Evolutionary conservation across 257 asterid genomes (phyloP).

Genomic region (Petunia secreta): DNA sequence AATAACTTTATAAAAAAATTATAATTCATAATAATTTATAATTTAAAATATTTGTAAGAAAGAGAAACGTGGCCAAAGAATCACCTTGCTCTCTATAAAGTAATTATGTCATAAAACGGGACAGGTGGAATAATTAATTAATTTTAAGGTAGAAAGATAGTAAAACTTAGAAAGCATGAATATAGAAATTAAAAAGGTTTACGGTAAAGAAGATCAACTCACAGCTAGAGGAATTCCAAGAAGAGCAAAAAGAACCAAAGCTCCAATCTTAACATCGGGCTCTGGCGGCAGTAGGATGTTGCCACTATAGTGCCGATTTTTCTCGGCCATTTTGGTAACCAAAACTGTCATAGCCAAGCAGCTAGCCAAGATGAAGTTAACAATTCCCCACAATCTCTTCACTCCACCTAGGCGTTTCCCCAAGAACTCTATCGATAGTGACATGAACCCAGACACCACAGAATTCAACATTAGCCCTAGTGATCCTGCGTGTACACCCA

Average conservation of each 20-base stretch:
- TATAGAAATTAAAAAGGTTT: too few relatives aligned
- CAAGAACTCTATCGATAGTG: slow-evolving; percentile 52
- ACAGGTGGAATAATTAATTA: too few relatives aligned
- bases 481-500: slow-evolving; percentile 87
- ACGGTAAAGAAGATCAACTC: slow-evolving; percentile 27
- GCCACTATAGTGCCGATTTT: slow-evolving; percentile 37
- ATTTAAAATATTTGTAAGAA: too few relatives aligned
- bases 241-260: slow-evolving; percentile 64
- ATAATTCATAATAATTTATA: too few relatives aligned
- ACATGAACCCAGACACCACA: slow-evolving; percentile 66
- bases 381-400: slow-evolving; percentile 74
- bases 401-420: slow-evolving; percentile 59
- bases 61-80: too few relatives aligned
- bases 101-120: too few relatives aligned
- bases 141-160: too few relatives aligned
- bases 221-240: slow-evolving; percentile 90
- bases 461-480: slow-evolving; percentile 75
- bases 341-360: slow-evolving; percentile 73
- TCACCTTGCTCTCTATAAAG: too few relatives aligned
- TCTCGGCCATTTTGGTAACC: slow-evolving; percentile 65
- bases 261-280: slow-evolving; percentile 63
- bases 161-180: too few relatives aligned
- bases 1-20: too few relatives aligned
- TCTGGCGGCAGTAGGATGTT: slow-evolving; percentile 20
- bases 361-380: slow-evolving; percentile 66